Evolutionary conservation across 1,139 yeast genomes (phyloP).

Genomic region (Pichia sp.): DNA sequence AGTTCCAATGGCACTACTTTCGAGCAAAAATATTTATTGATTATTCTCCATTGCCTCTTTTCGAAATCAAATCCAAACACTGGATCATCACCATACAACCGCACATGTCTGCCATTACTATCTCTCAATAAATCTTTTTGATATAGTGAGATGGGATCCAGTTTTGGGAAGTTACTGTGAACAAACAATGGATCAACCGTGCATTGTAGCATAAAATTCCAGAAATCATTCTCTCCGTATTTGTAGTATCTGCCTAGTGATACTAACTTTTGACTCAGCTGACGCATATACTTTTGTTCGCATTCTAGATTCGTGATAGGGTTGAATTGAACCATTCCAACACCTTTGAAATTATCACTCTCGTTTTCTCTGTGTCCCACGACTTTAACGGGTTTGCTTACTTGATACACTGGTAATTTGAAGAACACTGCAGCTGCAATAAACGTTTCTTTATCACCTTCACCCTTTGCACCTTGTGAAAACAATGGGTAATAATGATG

Average conservation of each 20-base stretch:
- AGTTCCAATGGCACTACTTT: conserved; percentile 19
- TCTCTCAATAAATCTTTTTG: conserved; percentile 29
- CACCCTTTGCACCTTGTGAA: conserved; percentile 56
- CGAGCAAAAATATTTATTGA: conserved; percentile 30
- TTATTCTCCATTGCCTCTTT: conserved; percentile 31
- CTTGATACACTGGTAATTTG: conserved; percentile 44
- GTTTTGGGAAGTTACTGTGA: conserved; percentile 36
- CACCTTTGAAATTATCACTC: conserved; percentile 34
- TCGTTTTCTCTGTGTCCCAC: conserved; percentile 37
- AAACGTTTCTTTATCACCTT: conserved; percentile 65
- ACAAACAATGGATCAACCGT: conserved; percentile 32
- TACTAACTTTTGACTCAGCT: conserved; percentile 8
- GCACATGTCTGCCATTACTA: conserved; percentile 33
- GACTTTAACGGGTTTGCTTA: conserved; percentile 38
- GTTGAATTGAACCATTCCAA: conserved; percentile 50
- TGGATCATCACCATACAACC: conserved; percentile 40
- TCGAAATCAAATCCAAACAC: conserved; percentile 50
- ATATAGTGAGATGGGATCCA: conserved; percentile 32
- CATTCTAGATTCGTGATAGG: conserved; percentile 40
- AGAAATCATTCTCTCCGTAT: conserved; percentile 15
- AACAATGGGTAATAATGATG: conserved; percentile 46
- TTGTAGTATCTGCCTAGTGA: conserved; percentile 7
- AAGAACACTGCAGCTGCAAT: conserved; percentile 49
- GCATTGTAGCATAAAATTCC: conserved; percentile 24
- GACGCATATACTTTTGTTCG: conserved; percentile 26